Percentiles rank a stretch among this genome's conserved stretches.
Conservation (phyloP, 345 rosid species). For the Murraya paniculata region DNA sequence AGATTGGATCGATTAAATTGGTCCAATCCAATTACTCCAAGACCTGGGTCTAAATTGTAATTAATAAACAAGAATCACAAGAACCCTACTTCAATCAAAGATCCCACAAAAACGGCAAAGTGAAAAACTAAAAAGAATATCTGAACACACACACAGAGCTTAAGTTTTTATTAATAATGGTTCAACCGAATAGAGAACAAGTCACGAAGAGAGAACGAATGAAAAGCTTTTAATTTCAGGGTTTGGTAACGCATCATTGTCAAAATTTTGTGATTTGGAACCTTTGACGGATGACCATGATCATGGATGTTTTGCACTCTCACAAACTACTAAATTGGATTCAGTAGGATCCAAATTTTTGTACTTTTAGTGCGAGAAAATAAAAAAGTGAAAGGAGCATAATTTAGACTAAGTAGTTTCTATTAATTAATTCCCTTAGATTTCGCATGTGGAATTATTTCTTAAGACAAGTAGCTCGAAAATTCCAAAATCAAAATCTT, state of each 20-base stretch:
- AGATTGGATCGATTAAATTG: too few relatives aligned
- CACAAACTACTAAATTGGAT: neutral
- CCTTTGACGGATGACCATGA: neutral
- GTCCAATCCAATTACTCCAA: too few relatives aligned
- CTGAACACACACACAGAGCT: too few relatives aligned
- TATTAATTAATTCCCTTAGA: neutral
- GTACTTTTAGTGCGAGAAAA: neutral
- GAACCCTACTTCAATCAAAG: too few relatives aligned
- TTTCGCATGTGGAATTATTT: constrained; percentile 2
- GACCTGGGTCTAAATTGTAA: too few relatives aligned
- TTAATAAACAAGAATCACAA: too few relatives aligned
- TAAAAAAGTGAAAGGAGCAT: neutral
- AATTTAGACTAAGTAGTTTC: neutral
- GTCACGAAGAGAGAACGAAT: too few relatives aligned
- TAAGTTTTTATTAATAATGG: too few relatives aligned
- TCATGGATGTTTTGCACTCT: neutral
- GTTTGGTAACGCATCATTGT: neutral
- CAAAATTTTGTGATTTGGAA: neutral
- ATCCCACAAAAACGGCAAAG: too few relatives aligned
- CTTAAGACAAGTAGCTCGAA: constrained; percentile 17
- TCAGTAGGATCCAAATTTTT: constrained; percentile 1
- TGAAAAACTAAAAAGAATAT: too few relatives aligned
- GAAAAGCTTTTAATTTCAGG: neutral
- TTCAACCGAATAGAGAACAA: too few relatives aligned
- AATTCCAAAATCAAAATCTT: constrained; percentile 22